Evolutionary conservation across 495 filamentous ascomycete species (phyloP), one percentile per base, ranked within the genome.

Genomic region (Neurospora sp.): DNA sequence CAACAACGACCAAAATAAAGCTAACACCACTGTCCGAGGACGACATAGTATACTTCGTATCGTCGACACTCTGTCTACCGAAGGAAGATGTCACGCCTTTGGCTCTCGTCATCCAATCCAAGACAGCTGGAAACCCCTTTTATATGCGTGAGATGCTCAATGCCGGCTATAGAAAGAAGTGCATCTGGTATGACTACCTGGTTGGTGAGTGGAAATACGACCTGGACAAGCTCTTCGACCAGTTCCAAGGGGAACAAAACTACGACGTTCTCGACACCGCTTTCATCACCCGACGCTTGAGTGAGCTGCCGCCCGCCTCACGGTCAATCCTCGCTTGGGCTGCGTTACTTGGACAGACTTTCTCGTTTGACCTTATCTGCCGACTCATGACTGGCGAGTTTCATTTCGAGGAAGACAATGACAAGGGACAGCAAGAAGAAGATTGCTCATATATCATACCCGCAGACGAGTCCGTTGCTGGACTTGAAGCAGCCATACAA

Each of bases 101-200:
- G 14, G 88, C 89, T 11, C 88, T 91, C 22, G 90, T 94, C 12
- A 87, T 96, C 20, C 91, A 94, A 79, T 92, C 94, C 75, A 94
- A 94, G 81, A 92, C 89, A 31, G 85, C 86, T 16, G 93, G 93
- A 0, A 96, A 96, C 76, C 92, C 92, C 0, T 97, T 97, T 79
- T 95, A 94, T 75, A 90, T 97, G 74, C 88, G 92, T 40, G 92
- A 96, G 79, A 94, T 97, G 89, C 86, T 97, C n/a, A 92, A 91
- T 77, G 90, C 91, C 9, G 94, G 92, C 77, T 90, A 96, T 79
- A 88, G 90, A 20, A 96, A 93, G 79, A 89, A 89, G 75, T 95
- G 92, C 76, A 90, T 97, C 69, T 96, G 91, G 89, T 97, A 94
- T 81, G 91, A 91, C 66, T 97, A 94, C 87, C 90, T 89, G 74